Evolutionary conservation across 306 rosid species (phyloP), one percentile per base, ranked within the genome.

Genomic region (Dryas alaskensis): DNA sequence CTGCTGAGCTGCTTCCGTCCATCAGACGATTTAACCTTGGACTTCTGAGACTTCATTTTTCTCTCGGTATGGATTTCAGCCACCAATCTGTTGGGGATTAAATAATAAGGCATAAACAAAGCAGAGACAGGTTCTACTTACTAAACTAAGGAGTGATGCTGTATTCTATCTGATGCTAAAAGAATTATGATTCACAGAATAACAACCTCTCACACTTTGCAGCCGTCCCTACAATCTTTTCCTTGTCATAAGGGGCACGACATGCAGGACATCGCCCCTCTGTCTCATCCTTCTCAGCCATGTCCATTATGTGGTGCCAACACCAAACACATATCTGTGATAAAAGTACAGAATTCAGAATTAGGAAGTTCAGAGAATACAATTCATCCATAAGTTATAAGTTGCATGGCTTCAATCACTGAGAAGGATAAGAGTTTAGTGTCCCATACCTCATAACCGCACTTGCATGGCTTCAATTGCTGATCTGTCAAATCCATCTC

Each of bases 401-500:
- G 31, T 49, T 8, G 25, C 27, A 17, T 7, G 46, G 22, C 31
- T 27, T 27, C 31, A 27, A 27, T 27, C 31, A 2, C 31, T 27
- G 31, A 27, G 31, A 27, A 27, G 31, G 31, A 27, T 27, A 27
- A 1, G 31, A 27, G 5, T 46, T 22, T 4, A 79, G 54, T 10
- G 31, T 39, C 75, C 14, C 80, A 69, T 52, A 94, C 98, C 92
- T 92, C 93, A 43, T 94, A 94, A 69, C 99, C 99, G 71, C 99
- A 95, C 80, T 78, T 89, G 89, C 99, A 95, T 16, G 99, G 98
- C 73, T 95, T 95, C 92, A 95, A 73, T 59, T 95, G 99, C 86
- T 95, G 98, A 86, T 95, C 99, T 14, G 99, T 95, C 85, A 90
- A 88, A 88, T 92, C 99, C 99, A 95, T 95, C 81, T 95, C 99